Evolutionary conservation across 148 eudicot genomes (phyloP).

Genomic region (Cornus controversa): DNA sequence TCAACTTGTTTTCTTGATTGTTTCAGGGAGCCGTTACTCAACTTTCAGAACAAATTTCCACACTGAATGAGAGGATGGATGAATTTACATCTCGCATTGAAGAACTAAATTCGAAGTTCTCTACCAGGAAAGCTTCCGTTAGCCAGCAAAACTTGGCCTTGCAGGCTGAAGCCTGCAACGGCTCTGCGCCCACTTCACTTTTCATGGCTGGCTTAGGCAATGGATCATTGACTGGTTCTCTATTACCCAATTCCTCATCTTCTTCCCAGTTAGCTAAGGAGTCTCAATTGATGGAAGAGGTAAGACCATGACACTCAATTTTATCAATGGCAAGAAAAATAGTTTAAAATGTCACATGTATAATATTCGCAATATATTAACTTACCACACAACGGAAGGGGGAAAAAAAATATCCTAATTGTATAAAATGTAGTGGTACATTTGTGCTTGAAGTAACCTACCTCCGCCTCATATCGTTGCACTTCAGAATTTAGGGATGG

Average conservation of each 20-base stretch:
- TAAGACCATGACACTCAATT: conserved; percentile 16
- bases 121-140: conserved; percentile 36
- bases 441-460: neutral
- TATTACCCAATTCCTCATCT: conserved; percentile 64
- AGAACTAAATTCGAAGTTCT: conserved; percentile 68
- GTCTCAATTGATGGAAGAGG: conserved; percentile 84
- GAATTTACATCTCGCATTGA: conserved; percentile 86
- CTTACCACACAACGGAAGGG: neutral
- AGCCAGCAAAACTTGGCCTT: conserved; percentile 79
- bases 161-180: conserved; percentile 76
- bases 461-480: neutral
- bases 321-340: neutral
- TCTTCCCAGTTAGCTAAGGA: conserved; percentile 82
- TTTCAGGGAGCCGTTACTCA: conserved; percentile 74
- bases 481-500: neutral
- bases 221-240: conserved; percentile 47
- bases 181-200: conserved; percentile 48
- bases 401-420: neutral
- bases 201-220: conserved; percentile 53
- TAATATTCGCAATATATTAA: neutral
- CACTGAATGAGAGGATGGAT: conserved; percentile 90
- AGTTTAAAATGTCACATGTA: neutral
- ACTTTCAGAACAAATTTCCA: conserved; percentile 82
- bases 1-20: conserved; percentile 9
- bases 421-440: neutral